Conservation (phyloP, 805 yeast species). For the Sporopachydermia quercuum region DNA sequence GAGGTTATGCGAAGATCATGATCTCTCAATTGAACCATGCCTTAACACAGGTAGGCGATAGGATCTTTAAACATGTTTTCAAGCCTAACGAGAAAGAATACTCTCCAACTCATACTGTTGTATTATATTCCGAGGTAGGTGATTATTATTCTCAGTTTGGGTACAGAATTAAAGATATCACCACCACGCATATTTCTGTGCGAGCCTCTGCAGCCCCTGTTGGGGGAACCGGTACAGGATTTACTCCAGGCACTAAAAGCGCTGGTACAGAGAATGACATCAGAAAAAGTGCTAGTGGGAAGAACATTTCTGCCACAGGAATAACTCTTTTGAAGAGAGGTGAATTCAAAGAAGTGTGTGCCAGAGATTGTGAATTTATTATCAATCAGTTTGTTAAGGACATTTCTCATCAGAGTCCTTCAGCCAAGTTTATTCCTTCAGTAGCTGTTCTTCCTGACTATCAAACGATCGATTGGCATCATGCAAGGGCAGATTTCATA, state of each 20-base stretch:
- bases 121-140: slow-evolving; percentile 52
- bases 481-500: not conserved
- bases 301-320: not conserved
- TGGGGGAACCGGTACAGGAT: too few species aligned
- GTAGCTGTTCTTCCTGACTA: not conserved
- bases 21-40: slow-evolving; percentile 12
- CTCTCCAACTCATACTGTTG: slow-evolving; percentile 10
- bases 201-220: too few species aligned
- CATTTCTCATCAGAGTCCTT: not conserved
- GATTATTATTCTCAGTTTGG: slow-evolving; percentile 45
- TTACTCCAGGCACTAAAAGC: too few species aligned
- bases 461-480: not conserved
- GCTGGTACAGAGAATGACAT: too few species aligned
- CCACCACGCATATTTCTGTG: not conserved
- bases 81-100: not conserved
- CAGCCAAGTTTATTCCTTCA: not conserved
- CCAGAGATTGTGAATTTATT: not conserved
- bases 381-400: not conserved
- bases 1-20: slow-evolving; percentile 34
- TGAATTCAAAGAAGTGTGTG: not conserved
- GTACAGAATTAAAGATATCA: not conserved
- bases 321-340: not conserved
- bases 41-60: slow-evolving; percentile 21
- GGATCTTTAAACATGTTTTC: slow-evolving; percentile 16
- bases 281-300: too few species aligned